Base-by-base conservation (phyloP, 495 filamentous ascomycete species). In the Aspergillus indologenus region DNA sequence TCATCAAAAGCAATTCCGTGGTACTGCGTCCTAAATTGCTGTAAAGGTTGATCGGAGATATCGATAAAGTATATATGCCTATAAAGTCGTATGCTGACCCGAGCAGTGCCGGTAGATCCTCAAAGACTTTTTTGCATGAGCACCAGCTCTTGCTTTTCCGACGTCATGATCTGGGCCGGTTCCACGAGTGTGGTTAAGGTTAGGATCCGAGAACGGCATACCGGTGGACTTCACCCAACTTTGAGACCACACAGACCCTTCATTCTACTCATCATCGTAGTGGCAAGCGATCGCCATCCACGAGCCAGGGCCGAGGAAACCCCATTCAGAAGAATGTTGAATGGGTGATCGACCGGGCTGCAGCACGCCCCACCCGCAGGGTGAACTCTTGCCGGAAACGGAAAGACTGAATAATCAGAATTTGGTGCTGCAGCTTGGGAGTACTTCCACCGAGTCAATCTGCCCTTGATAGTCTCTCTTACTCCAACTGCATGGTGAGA, bases 301-400 rank as follows among this genome's bases (percentile, higher is more conserved):
- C 34, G 34, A 40, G 34, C 12, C 34, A 40, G 12, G 2, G 34
- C 34, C 34, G 34, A 40, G 12, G 34, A 29, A 40, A 6, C 34
- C 12, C 34, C 34, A 40, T 40, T 8, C 34, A 11, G 34, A 11
- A 40, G 9, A 29, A 29, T 4, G 26, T 29, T n/a, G n/a, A n/a
- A n/a, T n/a, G 4, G 26, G 12, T 40, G 34, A 40, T 40, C 34
- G 34, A 15, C 34, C 5, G 12, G n/a, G 74, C 72, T 17, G 64
- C 64, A 54, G 68, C 56, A 19, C 26, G 59, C 57, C 18, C 60
- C 65, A 31, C 59, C 12, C 12, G 22, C 15, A 50, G 47, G 34
- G 12, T 15, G 34, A 40, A 40, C 34, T 40, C 5, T 40, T 40
- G 12, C 34, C 17, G 21, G n/a, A 50, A 15, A 5, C 21, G 21